Evolutionary conservation across 2,329 filamentous ascomycete genomes (phyloP), one percentile per base, ranked within the genome.

Genomic region (Huntiella omanensis): DNA sequence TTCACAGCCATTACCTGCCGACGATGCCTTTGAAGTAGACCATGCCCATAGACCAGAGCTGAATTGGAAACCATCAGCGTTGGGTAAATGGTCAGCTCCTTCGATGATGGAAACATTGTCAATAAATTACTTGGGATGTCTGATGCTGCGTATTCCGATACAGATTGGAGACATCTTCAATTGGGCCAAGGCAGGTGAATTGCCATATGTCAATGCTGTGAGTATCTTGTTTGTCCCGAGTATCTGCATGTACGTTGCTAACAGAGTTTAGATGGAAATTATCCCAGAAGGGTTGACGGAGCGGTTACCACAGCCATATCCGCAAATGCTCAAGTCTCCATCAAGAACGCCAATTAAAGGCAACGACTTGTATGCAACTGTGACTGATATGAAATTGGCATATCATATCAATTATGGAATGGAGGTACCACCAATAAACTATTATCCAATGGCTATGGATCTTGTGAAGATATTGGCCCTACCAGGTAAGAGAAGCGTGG

Each of bases 91-190:
- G 65, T 64, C 68, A 41, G 54, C 74, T 54, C 86, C 87, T 1
- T 75, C 65, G 44, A 63, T 92, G 33, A 63, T 83, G 37, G 87
- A 94, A 53, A 80, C 80, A 0, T 61, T 96, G 45, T 77, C 69
- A 1, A 59, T 94, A 8, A 86, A 83, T 56, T 95, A 95, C 62
- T 61, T 95, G 33, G 87, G 76, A 1, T 76, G 76, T 34, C 55
- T 91, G 40, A 65, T 94, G 19, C 66, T 94, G 53, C 75, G 80
- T 47, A 66, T 91, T 47, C 85, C 87, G 0, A 68, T 83, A n/a
- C 75, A 77, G 16, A 64, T 88, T 5, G 79, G 76, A 8, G 83
- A 92, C 52, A 60, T 96, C 10, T 69, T 69, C 46, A 64, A 66
- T 39, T 93, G 83, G 77, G 74, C 73, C 12, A 71, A 70, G 41